Conservation (phyloP, 2,329 filamentous ascomycete genomes). For the Colletotrichum siamense region DNA sequence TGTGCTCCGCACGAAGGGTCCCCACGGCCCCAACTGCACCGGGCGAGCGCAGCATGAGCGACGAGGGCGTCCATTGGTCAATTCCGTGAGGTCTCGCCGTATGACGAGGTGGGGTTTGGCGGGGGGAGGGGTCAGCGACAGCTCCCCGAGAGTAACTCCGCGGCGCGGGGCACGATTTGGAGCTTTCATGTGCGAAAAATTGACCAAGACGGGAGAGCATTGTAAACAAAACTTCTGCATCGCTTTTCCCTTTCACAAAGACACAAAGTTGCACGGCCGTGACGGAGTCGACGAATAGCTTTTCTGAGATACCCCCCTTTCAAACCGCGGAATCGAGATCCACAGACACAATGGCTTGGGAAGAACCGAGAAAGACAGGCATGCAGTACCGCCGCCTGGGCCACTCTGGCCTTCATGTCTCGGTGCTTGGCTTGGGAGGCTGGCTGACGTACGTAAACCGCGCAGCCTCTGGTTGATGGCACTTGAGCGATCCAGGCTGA, state of each 20-base stretch:
- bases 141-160: background rate
- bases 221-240: background rate
- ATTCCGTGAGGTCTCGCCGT: background rate
- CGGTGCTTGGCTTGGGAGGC: conserved; percentile 67
- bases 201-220: background rate
- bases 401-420: conserved; percentile 69
- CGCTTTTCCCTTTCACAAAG: background rate
- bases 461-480: conserved; percentile 34
- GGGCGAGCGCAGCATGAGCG: background rate
- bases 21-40: background rate
- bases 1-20: background rate
- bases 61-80: conserved; percentile 2
- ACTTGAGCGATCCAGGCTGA: background rate
- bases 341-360: conserved; percentile 41
- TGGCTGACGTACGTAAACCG: conserved; percentile 57
- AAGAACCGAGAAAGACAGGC: conserved; percentile 49
- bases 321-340: background rate
- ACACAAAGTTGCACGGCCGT: background rate
- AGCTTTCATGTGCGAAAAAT: background rate
- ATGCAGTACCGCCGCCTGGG: conserved; percentile 49
- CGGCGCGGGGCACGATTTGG: conserved; percentile 14
- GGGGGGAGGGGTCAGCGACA: background rate
- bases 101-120: conserved; percentile 11
- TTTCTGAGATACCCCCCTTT: background rate
- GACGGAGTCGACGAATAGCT: background rate